Evolutionary conservation across 768 basidiomycete genomes (phyloP), one percentile per base, ranked within the genome.

Genomic region (Collybiopsis confluens): DNA sequence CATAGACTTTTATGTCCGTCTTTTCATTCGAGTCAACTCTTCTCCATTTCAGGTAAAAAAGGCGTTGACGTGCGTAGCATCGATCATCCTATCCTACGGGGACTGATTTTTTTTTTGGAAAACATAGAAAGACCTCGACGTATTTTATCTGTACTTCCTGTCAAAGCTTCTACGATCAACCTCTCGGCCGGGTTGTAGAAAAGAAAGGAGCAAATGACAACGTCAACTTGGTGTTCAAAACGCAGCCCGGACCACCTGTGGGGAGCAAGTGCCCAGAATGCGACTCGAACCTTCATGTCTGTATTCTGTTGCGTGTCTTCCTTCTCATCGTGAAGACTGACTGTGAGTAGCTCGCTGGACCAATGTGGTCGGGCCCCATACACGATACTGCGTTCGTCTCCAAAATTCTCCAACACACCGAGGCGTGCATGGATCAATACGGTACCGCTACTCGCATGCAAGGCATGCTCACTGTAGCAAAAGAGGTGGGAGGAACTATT

Each of bases 1-100:
- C 15, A 96, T 99, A 63, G 97, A 99, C 62, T 99, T 98, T 67
- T 99, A 99, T 66, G 86, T 97, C 23, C 87, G 97, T 3, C 63
- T 98, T 18, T 99, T 98, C 62, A 82, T 98, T 15, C 83, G 88
- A 9, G 73, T 99, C 4, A 74, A 81, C 49, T 78, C 86, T 0
- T 75, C 84, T 2, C 86, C 93, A 0, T 68, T 86, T 24, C 85
- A 94, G 66, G 94, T 95, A 40, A 99, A 99, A 69, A 85, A 83
- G 56, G 70, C 81, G 4, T 74, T 87, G 21, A 82, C 83, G 95
- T 95, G 63, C 58, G 83, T 75, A 15, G 16, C 36, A 45, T 55
- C 45, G 4, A 21, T 54, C 18, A 28, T 1, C 21, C 38, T 16
- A 18, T 24, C 23, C 36, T 41, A 15, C 15, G 8, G 37, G 24